Evolutionary conservation across 1,284 basidiomycete genomes (phyloP).

Genomic region (Malassezia pachydermatis): DNA sequence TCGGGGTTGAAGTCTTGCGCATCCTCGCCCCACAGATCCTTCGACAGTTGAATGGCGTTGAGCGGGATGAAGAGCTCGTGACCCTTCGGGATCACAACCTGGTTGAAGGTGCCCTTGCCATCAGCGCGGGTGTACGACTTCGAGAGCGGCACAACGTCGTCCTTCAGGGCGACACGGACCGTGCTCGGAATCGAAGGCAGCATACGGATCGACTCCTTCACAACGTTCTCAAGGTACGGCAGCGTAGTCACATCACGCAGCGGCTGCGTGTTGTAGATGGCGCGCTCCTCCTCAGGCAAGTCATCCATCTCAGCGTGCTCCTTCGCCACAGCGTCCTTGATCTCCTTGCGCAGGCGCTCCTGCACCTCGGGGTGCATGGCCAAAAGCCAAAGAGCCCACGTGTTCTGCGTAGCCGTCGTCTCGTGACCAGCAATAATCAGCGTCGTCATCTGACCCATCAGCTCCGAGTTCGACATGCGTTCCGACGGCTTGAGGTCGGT

Average conservation of each 20-base stretch:
- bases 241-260: conserved; percentile 22
- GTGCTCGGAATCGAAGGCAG: conserved; percentile 34
- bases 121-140: conserved; percentile 48
- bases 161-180: conserved; percentile 25
- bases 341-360: conserved; percentile 29
- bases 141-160: conserved; percentile 31
- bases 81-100: conserved; percentile 26
- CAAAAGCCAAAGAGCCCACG: conserved; percentile 65
- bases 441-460: conserved; percentile 65
- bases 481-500: conserved; percentile 49
- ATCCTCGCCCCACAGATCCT: conserved; percentile 32
- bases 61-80: conserved; percentile 31
- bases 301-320: conserved; percentile 9
- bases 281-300: conserved; percentile 18
- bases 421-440: conserved; percentile 74
- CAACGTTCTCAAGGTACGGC: conserved; percentile 29
- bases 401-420: conserved; percentile 65
- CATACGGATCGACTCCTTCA: conserved; percentile 34
- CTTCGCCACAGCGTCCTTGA: conserved; percentile 15
- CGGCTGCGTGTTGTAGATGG: conserved; percentile 22
- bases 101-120: conserved; percentile 22
- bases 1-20: conserved; percentile 35
- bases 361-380: conserved; percentile 60
- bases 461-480: conserved; percentile 59
- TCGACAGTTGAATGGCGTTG: conserved; percentile 28